A percentile compares a stretch with the other conserved stretches of the same genome.
Conservation (phyloP, 495 filamentous ascomycete genomes). For the Hypoxylon fragiforme region DNA sequence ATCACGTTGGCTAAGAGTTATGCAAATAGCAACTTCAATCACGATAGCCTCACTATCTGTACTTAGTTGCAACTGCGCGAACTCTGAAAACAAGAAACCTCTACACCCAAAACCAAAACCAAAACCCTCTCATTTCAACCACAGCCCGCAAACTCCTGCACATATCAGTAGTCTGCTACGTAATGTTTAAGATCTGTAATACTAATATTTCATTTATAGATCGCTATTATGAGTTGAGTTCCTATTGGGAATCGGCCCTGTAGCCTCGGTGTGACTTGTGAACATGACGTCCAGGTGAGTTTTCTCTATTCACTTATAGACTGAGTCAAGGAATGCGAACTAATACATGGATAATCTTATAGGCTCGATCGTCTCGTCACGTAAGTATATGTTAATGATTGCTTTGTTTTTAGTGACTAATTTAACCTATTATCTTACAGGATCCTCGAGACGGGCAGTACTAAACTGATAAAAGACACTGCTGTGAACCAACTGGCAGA, state of each 20-base stretch:
- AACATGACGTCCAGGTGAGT: slow-evolving; percentile 60
- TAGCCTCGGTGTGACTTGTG: slow-evolving; percentile 40
- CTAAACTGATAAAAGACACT: slow-evolving; percentile 89
- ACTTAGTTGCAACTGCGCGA: slow-evolving; percentile 11
- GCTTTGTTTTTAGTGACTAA: background rate
- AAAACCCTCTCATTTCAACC: slow-evolving; percentile 3
- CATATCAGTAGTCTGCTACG: background rate
- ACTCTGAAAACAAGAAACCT: too few relatives aligned
- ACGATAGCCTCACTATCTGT: slow-evolving; percentile 9
- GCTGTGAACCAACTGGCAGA: slow-evolving; percentile 95
- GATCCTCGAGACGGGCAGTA: slow-evolving; percentile 94
- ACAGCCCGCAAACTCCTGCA: background rate
- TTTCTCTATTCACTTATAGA: slow-evolving; percentile 3
- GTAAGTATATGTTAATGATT: slow-evolving; percentile 58
- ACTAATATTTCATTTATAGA: slow-evolving; percentile 12
- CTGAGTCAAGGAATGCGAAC: slow-evolving; percentile 5
- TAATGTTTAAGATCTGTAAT: slow-evolving; percentile 4
- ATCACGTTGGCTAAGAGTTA: slow-evolving; percentile 2
- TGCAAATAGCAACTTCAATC: slow-evolving; percentile 19
- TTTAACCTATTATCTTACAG: slow-evolving; percentile 52
- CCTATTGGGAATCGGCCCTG: slow-evolving; percentile 29
- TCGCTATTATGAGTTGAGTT: slow-evolving; percentile 37
- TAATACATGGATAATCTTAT: slow-evolving; percentile 23
- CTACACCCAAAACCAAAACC: background rate
- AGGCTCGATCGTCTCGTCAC: slow-evolving; percentile 93